phyloP scores from a whole-genome alignment of 23 red algal species.

The Agarophyton chilense region DNA sequence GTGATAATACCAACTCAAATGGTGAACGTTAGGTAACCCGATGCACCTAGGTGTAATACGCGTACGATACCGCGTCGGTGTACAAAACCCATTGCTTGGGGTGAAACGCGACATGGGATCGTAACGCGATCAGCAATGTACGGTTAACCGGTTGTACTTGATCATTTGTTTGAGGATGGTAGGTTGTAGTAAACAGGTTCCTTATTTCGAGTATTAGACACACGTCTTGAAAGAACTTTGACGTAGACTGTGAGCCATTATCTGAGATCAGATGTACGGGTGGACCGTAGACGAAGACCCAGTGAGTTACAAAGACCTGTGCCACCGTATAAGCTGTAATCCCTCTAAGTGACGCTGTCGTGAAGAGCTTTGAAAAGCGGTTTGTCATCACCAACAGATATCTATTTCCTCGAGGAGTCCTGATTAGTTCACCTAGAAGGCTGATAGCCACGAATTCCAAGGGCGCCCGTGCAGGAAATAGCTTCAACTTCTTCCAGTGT shows the following conservation, averaged over 20 bases:
- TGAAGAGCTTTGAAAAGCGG: constrained; percentile 18
- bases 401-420: not conserved
- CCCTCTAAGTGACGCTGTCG: not conserved
- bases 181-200: not conserved
- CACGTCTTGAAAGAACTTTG: not conserved
- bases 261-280: not conserved
- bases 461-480: constrained; percentile 9
- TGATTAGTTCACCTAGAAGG: constrained; percentile 3
- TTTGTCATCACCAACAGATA: constrained; percentile 19
- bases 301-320: not conserved
- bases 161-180: not conserved
- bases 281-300: not conserved
- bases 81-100: constrained; percentile 9
- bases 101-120: not conserved
- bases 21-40: not conserved
- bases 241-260: not conserved
- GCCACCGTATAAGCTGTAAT: constrained; percentile 20
- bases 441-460: not conserved
- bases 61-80: constrained; percentile 1
- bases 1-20: constrained; percentile 13
- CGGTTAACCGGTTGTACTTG: constrained; percentile 6
- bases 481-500: not conserved
- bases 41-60: not conserved
- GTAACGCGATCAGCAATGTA: not conserved
- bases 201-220: not conserved